Evolutionary conservation across 345 rosid species (phyloP).

Genomic region (Litchi chinensis): DNA sequence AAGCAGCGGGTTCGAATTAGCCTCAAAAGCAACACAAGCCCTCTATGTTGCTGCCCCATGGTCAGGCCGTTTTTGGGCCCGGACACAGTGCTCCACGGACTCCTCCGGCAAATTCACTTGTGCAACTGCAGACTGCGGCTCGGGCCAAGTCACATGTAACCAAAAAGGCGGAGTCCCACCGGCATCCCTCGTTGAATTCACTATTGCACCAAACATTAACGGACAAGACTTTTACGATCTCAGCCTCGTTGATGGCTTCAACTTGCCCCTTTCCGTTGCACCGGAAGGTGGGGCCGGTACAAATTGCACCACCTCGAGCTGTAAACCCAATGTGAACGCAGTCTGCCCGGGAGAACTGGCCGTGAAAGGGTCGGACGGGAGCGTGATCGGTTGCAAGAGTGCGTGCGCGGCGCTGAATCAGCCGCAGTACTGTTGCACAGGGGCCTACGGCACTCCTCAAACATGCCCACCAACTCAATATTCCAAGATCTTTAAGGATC

Average conservation of each 20-base stretch:
- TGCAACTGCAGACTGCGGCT: slow-evolving; percentile 49
- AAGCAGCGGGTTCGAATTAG: slow-evolving; percentile 54
- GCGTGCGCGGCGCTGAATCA: slow-evolving; percentile 40
- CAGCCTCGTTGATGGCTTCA: slow-evolving; percentile 52
- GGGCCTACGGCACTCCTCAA: slow-evolving; percentile 19
- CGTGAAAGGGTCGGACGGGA: slow-evolving; percentile 25
- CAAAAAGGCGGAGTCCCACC: slow-evolving; percentile 42
- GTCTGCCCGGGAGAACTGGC: slow-evolving; percentile 49
- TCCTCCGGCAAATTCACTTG: slow-evolving; percentile 39
- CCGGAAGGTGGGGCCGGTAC: slow-evolving; percentile 34
- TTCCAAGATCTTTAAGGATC: slow-evolving; percentile 43
- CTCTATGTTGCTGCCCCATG: slow-evolving; percentile 28
- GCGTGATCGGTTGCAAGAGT: slow-evolving; percentile 48
- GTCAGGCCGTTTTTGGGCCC: slow-evolving; percentile 57
- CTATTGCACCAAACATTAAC: slow-evolving; percentile 12
- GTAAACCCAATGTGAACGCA: slow-evolving; percentile 26
- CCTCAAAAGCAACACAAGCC: slow-evolving; percentile 28
- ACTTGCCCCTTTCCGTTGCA: slow-evolving; percentile 37
- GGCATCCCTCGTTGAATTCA: slow-evolving; percentile 43
- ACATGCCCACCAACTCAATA: slow-evolving; percentile 48
- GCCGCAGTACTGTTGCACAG: slow-evolving; percentile 52
- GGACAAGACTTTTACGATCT: slow-evolving; percentile 47
- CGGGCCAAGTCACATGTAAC: slow-evolving; percentile 42
- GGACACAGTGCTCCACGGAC: slow-evolving; percentile 42
- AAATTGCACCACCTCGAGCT: slow-evolving; percentile 29